Base-by-base conservation (phyloP, 495 filamentous ascomycete species). In the Parathielavia appendiculata region DNA sequence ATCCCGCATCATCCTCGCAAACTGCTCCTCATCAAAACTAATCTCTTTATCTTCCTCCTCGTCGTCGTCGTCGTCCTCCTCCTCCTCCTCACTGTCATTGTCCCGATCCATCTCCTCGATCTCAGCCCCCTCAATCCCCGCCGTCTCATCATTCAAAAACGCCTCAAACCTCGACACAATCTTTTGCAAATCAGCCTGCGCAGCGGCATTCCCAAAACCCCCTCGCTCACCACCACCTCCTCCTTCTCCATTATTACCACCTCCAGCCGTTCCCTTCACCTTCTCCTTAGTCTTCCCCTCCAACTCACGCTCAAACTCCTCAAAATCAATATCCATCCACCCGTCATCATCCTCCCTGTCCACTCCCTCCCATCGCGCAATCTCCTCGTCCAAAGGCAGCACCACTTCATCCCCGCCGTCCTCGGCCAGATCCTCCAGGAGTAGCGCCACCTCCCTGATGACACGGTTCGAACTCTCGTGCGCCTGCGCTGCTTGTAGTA, bases 241-340 rank as follows among this genome's bases (percentile, higher is more conserved):
- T 56, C n/a, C 40, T 38, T 6, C 26, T 30, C 26, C 6, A 6
- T 30, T 6, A 30, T 30, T 6, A 26, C 16, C 66, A 64, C 56
- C 74, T 56, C 45, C 36, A 6, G 11, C 61, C 58, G 9, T 59
- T 60, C 56, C 48, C 49, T 59, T 58, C 56, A 39, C 46, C n/a
- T 43, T 43, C 32, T 56, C n/a, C 40, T 38, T n/a, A 2, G 48
- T 26, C 14, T 53, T 54, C 1, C 75, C 69, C 34, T 72, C 61
- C 4, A 98, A 75, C 69, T 96, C 90, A 43, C 78, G 73, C 63
- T 97, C 92, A 56, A 98, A 88, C 51, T 95, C 91, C 23, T 86
- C 78, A 65, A 89, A 97, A 62, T 90, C 85, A 54, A 98, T 92
- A 66, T 97, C 87, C 58, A 98, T 75, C 93, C 93, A 98, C n/a